A percentile compares a stretch with the other conserved stretches of the same genome.
These are phyloP conservation scores for Oemleria cerasiformis DNA, from an alignment of 306 rosid genomes.

Conservation along the genomic window DNA sequence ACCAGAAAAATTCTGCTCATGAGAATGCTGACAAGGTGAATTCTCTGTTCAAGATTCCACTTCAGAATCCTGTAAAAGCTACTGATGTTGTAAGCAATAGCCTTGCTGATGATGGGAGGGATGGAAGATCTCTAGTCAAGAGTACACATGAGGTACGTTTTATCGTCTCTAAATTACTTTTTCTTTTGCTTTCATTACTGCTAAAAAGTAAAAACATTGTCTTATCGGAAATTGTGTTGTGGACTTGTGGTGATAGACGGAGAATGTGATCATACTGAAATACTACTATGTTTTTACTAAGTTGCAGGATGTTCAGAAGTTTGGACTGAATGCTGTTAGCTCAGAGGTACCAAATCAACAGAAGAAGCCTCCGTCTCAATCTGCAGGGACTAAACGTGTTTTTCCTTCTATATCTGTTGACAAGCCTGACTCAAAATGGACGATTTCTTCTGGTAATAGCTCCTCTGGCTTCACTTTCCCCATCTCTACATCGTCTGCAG, in stretches of 20 bases:
- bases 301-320: slow-evolving; percentile 47
- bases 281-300: neutral
- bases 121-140: slow-evolving; percentile 6
- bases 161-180: neutral
- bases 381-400: slow-evolving; percentile 46
- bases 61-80: slow-evolving; percentile 37
- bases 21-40: slow-evolving; percentile 36
- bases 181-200: neutral
- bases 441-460: slow-evolving; percentile 43
- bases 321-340: slow-evolving; percentile 14
- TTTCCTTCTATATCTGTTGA: slow-evolving; percentile 60
- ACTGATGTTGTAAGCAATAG: slow-evolving; percentile 28
- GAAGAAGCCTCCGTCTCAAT: slow-evolving; percentile 29
- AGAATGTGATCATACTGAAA: neutral
- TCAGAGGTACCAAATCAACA: slow-evolving; percentile 29
- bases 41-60: slow-evolving; percentile 34
- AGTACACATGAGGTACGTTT: slow-evolving; percentile 19
- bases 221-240: neutral
- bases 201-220: too few relatives aligned
- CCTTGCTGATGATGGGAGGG: slow-evolving; percentile 27
- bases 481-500: slow-evolving; percentile 52
- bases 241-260: slow-evolving; percentile 13
- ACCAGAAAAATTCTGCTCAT: slow-evolving; percentile 31
- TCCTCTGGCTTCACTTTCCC: slow-evolving; percentile 78
- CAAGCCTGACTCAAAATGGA: slow-evolving; percentile 63